Percentiles rank a stretch among this genome's conserved stretches.
Evolutionary conservation across 441 rosid genomes (phyloP).

Genomic region (Metrosideros polymorpha): DNA sequence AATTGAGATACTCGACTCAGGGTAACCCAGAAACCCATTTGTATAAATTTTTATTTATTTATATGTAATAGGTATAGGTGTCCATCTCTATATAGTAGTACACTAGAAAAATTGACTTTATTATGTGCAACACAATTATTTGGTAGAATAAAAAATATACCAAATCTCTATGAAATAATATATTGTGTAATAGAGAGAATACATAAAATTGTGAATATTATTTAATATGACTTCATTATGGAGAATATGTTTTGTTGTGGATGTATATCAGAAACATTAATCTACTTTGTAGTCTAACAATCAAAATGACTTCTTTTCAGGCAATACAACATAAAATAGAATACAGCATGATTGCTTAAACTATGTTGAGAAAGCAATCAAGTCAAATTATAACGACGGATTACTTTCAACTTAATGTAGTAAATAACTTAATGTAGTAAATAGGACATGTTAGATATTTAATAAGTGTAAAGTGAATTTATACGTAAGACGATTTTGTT

Average conservation of each 20-base stretch:
- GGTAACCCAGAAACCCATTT: not conserved
- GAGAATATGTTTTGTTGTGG: not conserved
- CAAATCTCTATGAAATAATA: not conserved
- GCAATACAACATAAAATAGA: not conserved
- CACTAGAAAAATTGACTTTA: not conserved
- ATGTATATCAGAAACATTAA: not conserved
- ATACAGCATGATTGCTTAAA: not conserved
- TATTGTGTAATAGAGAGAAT: not conserved
- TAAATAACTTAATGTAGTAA: too few relatives aligned
- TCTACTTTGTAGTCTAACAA: not conserved
- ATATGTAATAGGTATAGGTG: too few relatives aligned
- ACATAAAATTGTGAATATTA: not conserved
- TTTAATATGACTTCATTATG: not conserved
- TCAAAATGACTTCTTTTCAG: not conserved
- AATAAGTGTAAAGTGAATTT: not conserved
- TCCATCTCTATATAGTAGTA: too few relatives aligned
- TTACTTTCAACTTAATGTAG: not conserved
- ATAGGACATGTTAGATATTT: not conserved
- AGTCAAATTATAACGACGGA: not conserved
- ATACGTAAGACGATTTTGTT: not conserved
- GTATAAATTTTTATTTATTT: too few relatives aligned
- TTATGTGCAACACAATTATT: not conserved
- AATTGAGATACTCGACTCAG: fast-evolving
- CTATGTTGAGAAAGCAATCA: not conserved
- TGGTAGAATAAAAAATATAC: not conserved